Evolutionary conservation across 805 yeast genomes (phyloP), one percentile per base, ranked within the genome.

Genomic region (Teunomyces tritomae): DNA sequence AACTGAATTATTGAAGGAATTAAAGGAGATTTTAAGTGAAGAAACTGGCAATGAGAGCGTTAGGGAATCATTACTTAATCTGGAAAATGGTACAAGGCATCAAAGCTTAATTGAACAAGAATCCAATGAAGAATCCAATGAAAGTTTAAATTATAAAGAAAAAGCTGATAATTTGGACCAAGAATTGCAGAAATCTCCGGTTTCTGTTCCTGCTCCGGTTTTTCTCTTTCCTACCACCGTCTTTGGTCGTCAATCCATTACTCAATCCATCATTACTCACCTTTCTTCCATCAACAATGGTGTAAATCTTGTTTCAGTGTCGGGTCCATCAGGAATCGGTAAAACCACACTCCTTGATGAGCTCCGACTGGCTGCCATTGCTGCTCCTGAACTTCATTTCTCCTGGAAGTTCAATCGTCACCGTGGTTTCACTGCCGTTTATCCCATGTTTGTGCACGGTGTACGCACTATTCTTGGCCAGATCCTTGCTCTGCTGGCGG

Each of bases 311-410:
- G 34, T 32, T 16, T 49, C 76, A 5, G 54, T 78, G 3, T 53
- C 59, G 1, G 83, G 83, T 11, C 67, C 60, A 3, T 48, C 70
- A 1, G 83, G 83, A 2, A 57, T 65, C 5, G 83, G 83, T 1
- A 77, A 77, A 54, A 63, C 78, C 0, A 59, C 74, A 4, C 48
- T 78, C 6, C 55, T 78, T 5, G 61, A 61, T 27, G 78, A 73
- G 27, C 50, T 77, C 39, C 68, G 65, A 44, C 60, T 67, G 5
- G 55, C 57, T 2, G 65, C 76, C 4, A 53, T 69, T 8, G 55
- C 69, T 1, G 59, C 61, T 28, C 64, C 65, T 42, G 58, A 55
- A 20, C 62, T 67, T 49, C 62, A 57, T 47, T 58, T 63, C 26
- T 53, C 50, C 28, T 70, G 74, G 74, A 62, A 55, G 24, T 68